Evolutionary conservation across 495 filamentous ascomycete species (phyloP).

Genomic region (Stereocaulon alpinum): DNA sequence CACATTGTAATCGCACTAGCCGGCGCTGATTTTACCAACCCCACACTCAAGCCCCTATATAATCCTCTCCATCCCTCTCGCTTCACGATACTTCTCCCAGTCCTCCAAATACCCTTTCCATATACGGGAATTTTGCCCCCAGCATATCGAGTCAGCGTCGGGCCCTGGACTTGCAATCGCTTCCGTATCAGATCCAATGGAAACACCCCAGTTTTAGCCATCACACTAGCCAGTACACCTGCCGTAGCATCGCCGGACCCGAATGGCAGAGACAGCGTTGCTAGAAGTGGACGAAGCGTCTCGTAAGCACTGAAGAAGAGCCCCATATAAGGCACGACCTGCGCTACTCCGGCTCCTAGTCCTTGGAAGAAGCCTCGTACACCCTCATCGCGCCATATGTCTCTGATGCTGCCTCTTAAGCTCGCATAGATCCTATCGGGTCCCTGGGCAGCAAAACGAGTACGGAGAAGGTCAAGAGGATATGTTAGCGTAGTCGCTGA

Average conservation of each 20-base stretch:
- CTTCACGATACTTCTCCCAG: constrained; percentile 54
- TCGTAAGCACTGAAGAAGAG: constrained; percentile 91
- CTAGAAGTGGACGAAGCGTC: constrained; percentile 44
- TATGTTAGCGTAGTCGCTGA: constrained; percentile 77
- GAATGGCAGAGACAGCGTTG: constrained; percentile 50
- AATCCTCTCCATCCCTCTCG: constrained; percentile 70
- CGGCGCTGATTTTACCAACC: constrained; percentile 86
- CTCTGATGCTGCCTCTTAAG: constrained; percentile 51
- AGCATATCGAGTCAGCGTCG: constrained; percentile 64
- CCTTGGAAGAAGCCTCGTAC: constrained; percentile 75
- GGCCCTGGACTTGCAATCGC: constrained; percentile 89
- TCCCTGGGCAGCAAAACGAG: constrained; percentile 91
- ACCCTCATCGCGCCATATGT: constrained; percentile 72
- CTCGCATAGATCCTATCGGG: constrained; percentile 68
- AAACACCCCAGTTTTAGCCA: constrained; percentile 83
- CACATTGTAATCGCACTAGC: constrained; percentile 96
- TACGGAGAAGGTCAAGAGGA: constrained; percentile 86
- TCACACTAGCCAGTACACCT: constrained; percentile 64
- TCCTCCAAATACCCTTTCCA: constrained; percentile 46
- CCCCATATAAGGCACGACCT: constrained; percentile 95
- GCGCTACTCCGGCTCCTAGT: constrained; percentile 62
- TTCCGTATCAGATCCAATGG: constrained; percentile 92
- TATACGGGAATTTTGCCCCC: constrained; percentile 87
- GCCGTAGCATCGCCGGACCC: constrained; percentile 72
- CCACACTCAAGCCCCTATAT: constrained; percentile 81